Evolutionary conservation across 2,329 filamentous ascomycete species (phyloP), one percentile per base, ranked within the genome.

Genomic region (Aspergillus pseudoterreus): DNA sequence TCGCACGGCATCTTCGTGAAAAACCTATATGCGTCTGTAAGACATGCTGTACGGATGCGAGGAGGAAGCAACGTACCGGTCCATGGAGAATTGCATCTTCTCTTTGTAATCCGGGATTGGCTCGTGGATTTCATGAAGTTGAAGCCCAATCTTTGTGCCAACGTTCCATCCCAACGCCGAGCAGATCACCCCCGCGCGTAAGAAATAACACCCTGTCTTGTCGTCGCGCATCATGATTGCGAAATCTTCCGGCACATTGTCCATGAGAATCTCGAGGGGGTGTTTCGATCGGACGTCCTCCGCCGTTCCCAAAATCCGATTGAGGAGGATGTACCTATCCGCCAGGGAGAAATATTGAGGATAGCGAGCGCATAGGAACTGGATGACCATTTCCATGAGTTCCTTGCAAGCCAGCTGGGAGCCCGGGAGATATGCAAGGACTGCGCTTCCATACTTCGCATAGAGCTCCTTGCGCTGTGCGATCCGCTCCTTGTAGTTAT

Each of bases 41-140:
- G 35, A 19, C 15, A 5, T 42, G 11, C 19, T 9, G 19, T 21
- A 6, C 39, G 6, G 24, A 11, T 4, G 6, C 27, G 4, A 2
- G 4, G 24, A 21, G 33, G 9, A 44, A 12, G 17, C 12, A 24
- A 63, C 79, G 46, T 71, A 90, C 82, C 88, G 79, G 63, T 95
- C 89, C 86, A 95, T 92, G 38, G 87, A 91, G 57, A 90, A 87
- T 35, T 87, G 82, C 87, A 95, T 91, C 74, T 92, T 95, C 66
- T 89, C 86, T 58, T 88, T 88, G 68, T 92, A 95, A 61, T 94
- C 88, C 0, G 90, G 90, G 19, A 95, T 86, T 0, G 81, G 78
- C 1, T 72, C 72, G 64, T 95, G 90, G 54, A 95, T 92, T 51
- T 84, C 80, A 10, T 84, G 76, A 12, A 95, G 73, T 19, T 80